Base-by-base conservation (phyloP, 169 alveolate species). In the Babesia sp. region DNA sequence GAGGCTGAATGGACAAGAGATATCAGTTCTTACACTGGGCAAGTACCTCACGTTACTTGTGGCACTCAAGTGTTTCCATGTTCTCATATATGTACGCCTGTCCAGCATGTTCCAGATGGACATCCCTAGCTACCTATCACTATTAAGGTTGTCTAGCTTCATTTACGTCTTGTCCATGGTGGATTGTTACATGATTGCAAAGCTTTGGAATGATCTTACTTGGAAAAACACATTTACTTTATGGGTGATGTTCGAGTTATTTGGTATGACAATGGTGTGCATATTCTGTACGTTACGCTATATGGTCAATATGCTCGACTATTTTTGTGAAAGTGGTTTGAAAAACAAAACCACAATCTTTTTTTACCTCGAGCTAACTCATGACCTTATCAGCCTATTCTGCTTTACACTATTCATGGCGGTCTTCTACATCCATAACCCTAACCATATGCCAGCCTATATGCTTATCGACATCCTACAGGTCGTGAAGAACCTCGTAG, bases 401-500 rank as follows among this genome's bases (percentile, higher is more conserved):
- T 50, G 63, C 37, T 84, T 84, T 68, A 44, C 71, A 20, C 84
- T 44, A 5, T 81, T 81, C 56, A 73, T 72, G 85, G 12, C 56
- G 45, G 83, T 91, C 28, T 93, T 93, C 77, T 85, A 91, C 69
- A 39, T 91, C 56, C 90, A 90, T 41, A 92, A 93, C 61, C 95
- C 95, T 29, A 80, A 89, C 39, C 84, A 91, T 18, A 71, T 93
- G 44, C 97, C 97, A 11, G 73, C 91, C 24, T 93, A 93, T 74
- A 91, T 92, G 91, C 68, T 91, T n/a, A 93, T 93, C 18, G 97
- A 93, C 69, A 86, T 91, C 46, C 68, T 93, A 69, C 94, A 91
- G 45, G 95, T 66, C 18, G 29, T 70, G 36, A 69, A 59, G 70
- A 76, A 78, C 68, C 44, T 61, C 39, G 59, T 58, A 24, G 82